Conservation (phyloP, 192 early-diverging fungal genomes). For the Entomortierella beljakovae region DNA sequence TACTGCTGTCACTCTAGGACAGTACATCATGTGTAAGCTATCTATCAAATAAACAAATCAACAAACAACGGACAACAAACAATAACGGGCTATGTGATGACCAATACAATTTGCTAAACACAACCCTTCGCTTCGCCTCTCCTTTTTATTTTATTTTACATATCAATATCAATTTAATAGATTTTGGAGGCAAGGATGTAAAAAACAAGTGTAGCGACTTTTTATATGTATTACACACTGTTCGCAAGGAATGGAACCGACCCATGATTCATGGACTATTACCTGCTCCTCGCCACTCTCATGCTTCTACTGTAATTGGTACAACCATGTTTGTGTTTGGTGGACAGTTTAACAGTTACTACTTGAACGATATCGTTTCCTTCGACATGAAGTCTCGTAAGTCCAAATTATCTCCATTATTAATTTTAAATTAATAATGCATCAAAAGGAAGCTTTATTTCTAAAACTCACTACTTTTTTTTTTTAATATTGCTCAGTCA, state of each 20-base stretch:
- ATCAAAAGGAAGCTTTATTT: too few relatives aligned
- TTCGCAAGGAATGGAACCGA: conserved; percentile 51
- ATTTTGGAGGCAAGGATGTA: conserved; percentile 48
- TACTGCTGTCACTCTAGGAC: conserved; percentile 47
- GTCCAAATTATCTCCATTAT: conserved; percentile 7
- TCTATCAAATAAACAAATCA: too few relatives aligned
- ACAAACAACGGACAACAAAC: too few relatives aligned
- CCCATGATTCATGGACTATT: conserved; percentile 31
- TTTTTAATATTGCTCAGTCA: conserved; percentile 16
- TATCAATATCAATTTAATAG: too few relatives aligned
- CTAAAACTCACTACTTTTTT: background rate
- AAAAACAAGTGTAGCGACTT: conserved; percentile 53
- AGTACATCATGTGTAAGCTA: conserved; percentile 53
- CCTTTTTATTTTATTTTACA: background rate
- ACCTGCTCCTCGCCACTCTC: conserved; percentile 53
- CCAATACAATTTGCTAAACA: background rate
- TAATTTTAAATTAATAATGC: too few relatives aligned
- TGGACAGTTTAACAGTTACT: conserved; percentile 58
- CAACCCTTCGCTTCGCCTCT: background rate
- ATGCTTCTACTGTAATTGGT: conserved; percentile 58
- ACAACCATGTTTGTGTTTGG: conserved; percentile 67
- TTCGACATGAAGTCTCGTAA: conserved; percentile 64
- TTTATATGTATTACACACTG: conserved; percentile 41
- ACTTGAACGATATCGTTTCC: conserved; percentile 59
- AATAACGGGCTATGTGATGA: too few relatives aligned